These are phyloP conservation scores for Mrakia frigida DNA, from an alignment of 768 basidiomycete genomes.

Conservation along the genomic window DNA sequence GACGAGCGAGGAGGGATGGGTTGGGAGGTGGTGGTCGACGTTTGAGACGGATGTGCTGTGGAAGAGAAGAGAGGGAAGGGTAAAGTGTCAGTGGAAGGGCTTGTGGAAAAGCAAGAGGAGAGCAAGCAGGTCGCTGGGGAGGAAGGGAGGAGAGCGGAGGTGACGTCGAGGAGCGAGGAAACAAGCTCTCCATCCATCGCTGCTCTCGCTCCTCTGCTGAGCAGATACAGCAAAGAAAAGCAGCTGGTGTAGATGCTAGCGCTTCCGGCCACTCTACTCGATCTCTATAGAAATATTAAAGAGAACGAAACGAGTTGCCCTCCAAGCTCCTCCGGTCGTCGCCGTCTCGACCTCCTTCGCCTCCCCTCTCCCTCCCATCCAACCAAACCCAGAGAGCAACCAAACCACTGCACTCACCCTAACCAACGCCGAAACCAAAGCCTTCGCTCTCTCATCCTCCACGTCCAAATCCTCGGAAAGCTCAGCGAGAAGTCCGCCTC, in stretches of 20 bases:
- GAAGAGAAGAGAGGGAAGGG: background rate
- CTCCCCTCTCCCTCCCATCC: background rate
- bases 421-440: slow-evolving; percentile 1
- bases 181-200: too few species aligned
- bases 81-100: background rate
- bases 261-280: background rate
- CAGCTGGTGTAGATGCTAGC: too few species aligned
- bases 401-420: background rate
- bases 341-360: background rate
- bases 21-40: background rate
- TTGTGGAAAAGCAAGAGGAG: background rate
- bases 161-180: too few species aligned
- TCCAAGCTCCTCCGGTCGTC: background rate
- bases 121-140: background rate
- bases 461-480: slow-evolving; percentile 31
- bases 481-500: slow-evolving; percentile 7
- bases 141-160: background rate
- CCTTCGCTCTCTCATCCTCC: slow-evolving; percentile 36
- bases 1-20: background rate
- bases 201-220: too few species aligned
- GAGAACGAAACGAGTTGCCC: background rate
- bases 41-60: slow-evolving; percentile 14
- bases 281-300: background rate
- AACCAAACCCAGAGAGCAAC: background rate
- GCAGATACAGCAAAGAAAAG: too few species aligned